Base-by-base conservation (phyloP, 2,329 filamentous ascomycete genomes). In the Pseudogymnoascus sp. region DNA sequence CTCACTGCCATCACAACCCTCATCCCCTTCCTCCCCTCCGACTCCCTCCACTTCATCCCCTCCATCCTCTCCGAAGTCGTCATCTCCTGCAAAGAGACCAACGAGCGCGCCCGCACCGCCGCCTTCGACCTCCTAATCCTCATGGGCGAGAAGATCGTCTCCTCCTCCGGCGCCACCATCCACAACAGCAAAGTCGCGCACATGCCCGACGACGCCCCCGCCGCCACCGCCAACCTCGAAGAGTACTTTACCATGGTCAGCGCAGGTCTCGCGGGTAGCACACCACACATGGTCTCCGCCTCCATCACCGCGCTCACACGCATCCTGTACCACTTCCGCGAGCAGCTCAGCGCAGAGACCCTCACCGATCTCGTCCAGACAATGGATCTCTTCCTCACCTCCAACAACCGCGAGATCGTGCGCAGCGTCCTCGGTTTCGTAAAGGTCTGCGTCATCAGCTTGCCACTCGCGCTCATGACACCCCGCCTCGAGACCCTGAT, bases 211-310 rank as follows among this genome's bases (percentile, higher is more conserved):
- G 87, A 96, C 74, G 89, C 92, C 0, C 88, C 90, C 2, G 80
- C 87, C 34, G 92, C 88, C 3, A 81, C 84, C 2, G 93, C 95
- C 18, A 93, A 84, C 45, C 84, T 99, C 39, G 93, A 97, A 71
- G 95, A 97, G 75, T 97, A 92, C 77, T 91, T 97, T 78, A 97
- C 93, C 63, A 99, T 99, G 95, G 90, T 97, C 31, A 96, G 91
- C 68, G 95, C 95, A 60, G 95, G 95, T 77, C 83, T 99, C 62
- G 95, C 93, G 1, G 93, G 93, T 64, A 89, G 88, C 70, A 93
- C 92, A 10, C 93, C 95, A 34, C 93, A 97, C 78, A 97, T 97
- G 92, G 93, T 97, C 67, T 96, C 91, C 5, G 95, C 95, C 0
- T 92, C 91, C n/a, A 93, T 99, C 73, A 97, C 92, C 0, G 93